These are phyloP conservation scores for Craspedostauros australis DNA, from an alignment of 108 stramenopile genomes.

Conservation along the genomic window DNA sequence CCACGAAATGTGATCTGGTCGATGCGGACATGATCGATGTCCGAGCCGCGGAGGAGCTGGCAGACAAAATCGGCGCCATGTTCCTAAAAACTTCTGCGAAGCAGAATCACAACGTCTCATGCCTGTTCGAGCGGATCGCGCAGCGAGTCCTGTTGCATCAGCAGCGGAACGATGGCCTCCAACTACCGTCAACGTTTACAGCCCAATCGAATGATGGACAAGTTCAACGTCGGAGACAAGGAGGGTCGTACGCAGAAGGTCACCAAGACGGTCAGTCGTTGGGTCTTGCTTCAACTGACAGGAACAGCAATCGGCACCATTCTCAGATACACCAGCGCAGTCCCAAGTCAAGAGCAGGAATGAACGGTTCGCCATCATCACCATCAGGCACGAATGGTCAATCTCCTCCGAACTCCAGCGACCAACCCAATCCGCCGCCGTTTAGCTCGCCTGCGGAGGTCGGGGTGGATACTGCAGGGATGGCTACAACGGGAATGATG, in stretches of 20 bases:
- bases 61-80: constrained; percentile 43
- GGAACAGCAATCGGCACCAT: neutral
- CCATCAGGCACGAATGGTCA: no score
- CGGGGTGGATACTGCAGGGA: neutral
- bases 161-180: constrained; percentile 5
- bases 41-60: constrained; percentile 51
- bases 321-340: neutral
- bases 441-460: no score
- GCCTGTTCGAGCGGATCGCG: constrained; percentile 55
- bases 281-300: neutral
- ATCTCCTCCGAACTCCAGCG: no score
- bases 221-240: neutral
- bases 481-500: neutral
- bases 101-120: constrained; percentile 46
- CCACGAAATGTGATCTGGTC: constrained; percentile 64
- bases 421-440: no score
- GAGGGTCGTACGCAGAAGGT: neutral
- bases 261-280: no score
- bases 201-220: no score
- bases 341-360: neutral
- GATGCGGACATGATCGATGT: constrained; percentile 4
- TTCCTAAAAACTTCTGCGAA: constrained; percentile 72
- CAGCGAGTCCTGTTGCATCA: constrained; percentile 38
- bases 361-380: no score
- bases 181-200: no score